Evolutionary conservation across 768 basidiomycete genomes (phyloP).

Genomic region (Boletus rubroflammeus): DNA sequence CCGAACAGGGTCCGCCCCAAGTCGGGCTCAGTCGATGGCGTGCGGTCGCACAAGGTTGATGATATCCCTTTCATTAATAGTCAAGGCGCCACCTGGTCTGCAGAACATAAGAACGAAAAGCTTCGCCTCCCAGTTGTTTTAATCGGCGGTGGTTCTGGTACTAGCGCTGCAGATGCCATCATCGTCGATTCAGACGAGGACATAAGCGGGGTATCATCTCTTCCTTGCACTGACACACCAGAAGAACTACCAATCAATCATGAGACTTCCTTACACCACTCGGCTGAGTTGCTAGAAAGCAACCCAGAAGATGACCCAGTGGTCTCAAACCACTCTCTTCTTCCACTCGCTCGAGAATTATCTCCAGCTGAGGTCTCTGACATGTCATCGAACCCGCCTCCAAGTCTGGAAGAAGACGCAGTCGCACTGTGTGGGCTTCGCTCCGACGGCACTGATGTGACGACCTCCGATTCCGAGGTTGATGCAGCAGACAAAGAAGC

Average conservation of each 20-base stretch:
- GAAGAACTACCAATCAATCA: background rate
- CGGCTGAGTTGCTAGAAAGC: constrained; percentile 7
- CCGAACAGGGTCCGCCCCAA: constrained; percentile 15
- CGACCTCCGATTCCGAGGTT: constrained; percentile 8
- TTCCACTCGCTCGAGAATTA: constrained; percentile 1
- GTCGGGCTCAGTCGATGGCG: background rate
- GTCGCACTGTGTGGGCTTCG: background rate
- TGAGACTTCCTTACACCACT: background rate
- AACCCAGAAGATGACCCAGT: background rate
- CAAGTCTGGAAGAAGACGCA: background rate
- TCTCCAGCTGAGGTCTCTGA: background rate
- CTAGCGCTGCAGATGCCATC: constrained; percentile 19
- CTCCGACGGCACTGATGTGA: background rate
- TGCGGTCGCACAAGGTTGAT: background rate
- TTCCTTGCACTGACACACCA: background rate
- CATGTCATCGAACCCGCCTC: background rate
- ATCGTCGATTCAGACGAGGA: constrained; percentile 22
- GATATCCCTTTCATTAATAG: background rate
- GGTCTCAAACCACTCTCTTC: background rate
- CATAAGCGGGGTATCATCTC: background rate
- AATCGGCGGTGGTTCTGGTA: constrained; percentile 6
- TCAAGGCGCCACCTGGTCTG: background rate
- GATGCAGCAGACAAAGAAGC: background rate
- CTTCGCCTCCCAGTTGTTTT: background rate
- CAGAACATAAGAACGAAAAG: background rate